These are phyloP conservation scores for Trichoderma reesei DNA, from an alignment of 495 filamentous ascomycete species.

Conservation along the genomic window DNA sequence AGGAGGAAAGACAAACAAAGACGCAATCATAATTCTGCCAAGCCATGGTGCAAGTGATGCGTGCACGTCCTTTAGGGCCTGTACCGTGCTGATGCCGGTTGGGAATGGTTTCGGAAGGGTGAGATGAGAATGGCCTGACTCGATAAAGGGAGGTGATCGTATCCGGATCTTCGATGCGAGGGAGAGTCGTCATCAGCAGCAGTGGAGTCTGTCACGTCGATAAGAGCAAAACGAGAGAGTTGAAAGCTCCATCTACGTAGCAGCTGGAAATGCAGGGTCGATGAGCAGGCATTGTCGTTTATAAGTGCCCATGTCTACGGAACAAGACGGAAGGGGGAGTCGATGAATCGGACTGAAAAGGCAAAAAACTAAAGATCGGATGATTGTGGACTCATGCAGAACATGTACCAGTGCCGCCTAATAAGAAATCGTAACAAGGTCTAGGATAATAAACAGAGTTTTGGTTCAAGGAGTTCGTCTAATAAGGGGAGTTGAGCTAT, in stretches of 20 bases:
- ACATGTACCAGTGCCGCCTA: neutral
- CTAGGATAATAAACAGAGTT: neutral
- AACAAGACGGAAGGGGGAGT: neutral
- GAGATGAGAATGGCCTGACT: neutral
- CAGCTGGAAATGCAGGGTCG: neutral
- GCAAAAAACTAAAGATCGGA: neutral
- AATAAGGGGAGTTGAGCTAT: too few species aligned
- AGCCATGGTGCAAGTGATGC: neutral
- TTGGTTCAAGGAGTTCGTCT: neutral
- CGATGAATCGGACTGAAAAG: too few species aligned
- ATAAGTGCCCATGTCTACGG: slow-evolving; percentile 2
- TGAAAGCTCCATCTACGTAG: neutral
- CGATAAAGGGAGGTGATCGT: neutral
- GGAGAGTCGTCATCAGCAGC: neutral
- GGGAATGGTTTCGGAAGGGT: neutral
- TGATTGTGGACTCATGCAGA: neutral
- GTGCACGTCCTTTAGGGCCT: neutral
- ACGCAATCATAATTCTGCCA: neutral
- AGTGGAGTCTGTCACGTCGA: neutral
- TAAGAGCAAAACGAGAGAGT: neutral
- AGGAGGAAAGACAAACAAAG: neutral
- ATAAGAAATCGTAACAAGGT: neutral
- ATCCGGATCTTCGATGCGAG: neutral
- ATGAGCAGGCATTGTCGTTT: neutral
- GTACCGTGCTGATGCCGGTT: neutral